phyloP scores from a whole-genome alignment of 1,284 basidiomycete genomes.

The Tilletiopsis washingtonensis region DNA sequence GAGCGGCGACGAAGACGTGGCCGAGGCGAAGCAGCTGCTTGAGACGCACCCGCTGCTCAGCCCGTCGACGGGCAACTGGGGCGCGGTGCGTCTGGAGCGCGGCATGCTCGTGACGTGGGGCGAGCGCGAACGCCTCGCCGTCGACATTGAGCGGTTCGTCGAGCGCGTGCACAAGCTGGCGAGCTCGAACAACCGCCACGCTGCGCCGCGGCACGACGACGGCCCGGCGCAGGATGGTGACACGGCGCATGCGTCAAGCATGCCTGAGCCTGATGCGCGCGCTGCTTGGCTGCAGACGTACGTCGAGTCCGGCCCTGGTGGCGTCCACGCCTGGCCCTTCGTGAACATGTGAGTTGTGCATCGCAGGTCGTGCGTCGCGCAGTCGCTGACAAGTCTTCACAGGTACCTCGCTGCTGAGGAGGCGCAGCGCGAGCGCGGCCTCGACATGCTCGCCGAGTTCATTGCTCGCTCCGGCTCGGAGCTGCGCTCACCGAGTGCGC shows the following conservation, averaged over 20 bases:
- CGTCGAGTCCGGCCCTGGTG: slow-evolving; percentile 36
- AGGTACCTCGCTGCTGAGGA: slow-evolving; percentile 32
- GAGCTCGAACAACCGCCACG: background rate
- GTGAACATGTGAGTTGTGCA: slow-evolving; percentile 32
- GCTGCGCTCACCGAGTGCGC: too few relatives aligned
- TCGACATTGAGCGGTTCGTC: slow-evolving; percentile 40
- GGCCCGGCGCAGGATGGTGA: too few relatives aligned
- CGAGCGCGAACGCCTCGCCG: slow-evolving; percentile 34
- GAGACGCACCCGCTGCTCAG: slow-evolving; percentile 31
- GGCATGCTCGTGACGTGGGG: slow-evolving; percentile 42
- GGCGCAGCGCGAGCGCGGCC: slow-evolving; percentile 36
- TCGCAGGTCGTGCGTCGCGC: too few relatives aligned
- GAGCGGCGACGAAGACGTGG: too few relatives aligned
- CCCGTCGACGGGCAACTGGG: slow-evolving; percentile 41
- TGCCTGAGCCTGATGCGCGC: too few relatives aligned
- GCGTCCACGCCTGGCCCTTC: slow-evolving; percentile 46
- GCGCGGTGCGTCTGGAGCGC: slow-evolving; percentile 18
- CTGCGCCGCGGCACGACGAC: background rate
- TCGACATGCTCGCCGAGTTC: slow-evolving; percentile 37
- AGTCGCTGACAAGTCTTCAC: too few relatives aligned
- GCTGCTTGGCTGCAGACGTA: too few relatives aligned
- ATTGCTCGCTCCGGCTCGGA: too few relatives aligned
- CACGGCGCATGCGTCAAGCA: too few relatives aligned
- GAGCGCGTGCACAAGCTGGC: slow-evolving; percentile 6
- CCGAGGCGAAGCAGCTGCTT: slow-evolving; percentile 6